Conservation (phyloP, 2,329 filamentous ascomycete species). For the Ambrosiella cleistominuta region DNA sequence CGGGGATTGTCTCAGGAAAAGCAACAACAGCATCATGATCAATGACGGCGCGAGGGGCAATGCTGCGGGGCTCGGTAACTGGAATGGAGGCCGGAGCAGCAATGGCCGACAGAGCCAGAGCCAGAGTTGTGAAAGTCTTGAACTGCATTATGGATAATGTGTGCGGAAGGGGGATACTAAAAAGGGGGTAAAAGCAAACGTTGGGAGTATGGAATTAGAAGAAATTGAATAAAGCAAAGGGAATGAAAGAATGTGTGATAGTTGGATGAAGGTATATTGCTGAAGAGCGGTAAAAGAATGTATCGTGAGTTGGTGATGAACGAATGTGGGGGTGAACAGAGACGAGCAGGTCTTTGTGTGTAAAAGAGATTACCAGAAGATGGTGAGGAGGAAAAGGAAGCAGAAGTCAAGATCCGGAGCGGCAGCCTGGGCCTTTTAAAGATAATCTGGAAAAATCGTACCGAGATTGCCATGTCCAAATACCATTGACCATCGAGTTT, state of each 20-base stretch:
- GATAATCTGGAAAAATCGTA: not conserved
- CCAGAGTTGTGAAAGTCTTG: constrained; percentile 3
- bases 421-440: not conserved
- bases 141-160: constrained; percentile 6
- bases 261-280: not conserved
- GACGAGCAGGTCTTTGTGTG: not conserved
- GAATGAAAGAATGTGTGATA: constrained; percentile 5
- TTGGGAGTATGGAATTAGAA: not conserved
- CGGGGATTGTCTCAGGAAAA: constrained; percentile 19
- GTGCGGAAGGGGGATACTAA: not conserved
- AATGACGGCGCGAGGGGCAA: constrained; percentile 19
- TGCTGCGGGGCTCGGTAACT: constrained; percentile 14
- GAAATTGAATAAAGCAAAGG: not conserved
- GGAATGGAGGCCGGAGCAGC: constrained; percentile 3
- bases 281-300: not conserved
- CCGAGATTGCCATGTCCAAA: not conserved
- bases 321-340: not conserved
- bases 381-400: constrained; percentile 5
- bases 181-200: not conserved
- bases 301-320: not conserved
- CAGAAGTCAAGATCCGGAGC: not conserved
- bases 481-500: too few relatives aligned
- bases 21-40: constrained; percentile 20
- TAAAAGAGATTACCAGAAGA: not conserved
- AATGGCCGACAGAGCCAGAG: constrained; percentile 4